A percentile compares a stretch with the other conserved stretches of the same genome.
Conservation (phyloP, 2,329 filamentous ascomycete genomes). For the Botrytis pseudocinerea region DNA sequence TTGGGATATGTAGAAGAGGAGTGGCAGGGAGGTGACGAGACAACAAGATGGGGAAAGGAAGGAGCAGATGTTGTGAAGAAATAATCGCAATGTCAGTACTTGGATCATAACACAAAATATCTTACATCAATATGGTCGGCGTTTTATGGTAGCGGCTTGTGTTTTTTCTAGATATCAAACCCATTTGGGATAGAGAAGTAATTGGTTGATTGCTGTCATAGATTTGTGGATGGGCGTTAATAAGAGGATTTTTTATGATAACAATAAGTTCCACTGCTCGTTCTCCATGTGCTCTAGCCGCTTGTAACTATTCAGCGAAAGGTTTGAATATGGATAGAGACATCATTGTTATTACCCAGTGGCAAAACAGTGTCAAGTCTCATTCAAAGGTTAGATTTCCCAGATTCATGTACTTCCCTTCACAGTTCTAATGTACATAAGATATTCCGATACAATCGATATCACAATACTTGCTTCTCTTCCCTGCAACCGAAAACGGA, state of each 20-base stretch:
- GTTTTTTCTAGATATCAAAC: neutral
- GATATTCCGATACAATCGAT: neutral
- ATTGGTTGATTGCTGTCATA: neutral
- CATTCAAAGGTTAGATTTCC: neutral
- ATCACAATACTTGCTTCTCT: neutral
- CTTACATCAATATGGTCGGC: neutral
- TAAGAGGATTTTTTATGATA: neutral
- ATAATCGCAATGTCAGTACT: neutral
- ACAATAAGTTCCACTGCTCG: neutral
- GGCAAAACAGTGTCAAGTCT: neutral
- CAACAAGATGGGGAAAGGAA: constrained; percentile 72
- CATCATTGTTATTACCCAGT: neutral
- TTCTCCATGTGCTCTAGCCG: neutral
- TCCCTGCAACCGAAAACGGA: neutral
- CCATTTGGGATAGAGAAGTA: neutral
- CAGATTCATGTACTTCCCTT: neutral
- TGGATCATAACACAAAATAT: neutral
- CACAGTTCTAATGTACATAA: neutral
- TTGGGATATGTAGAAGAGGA: constrained; percentile 83
- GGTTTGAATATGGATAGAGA: neutral
- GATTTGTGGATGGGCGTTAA: neutral
- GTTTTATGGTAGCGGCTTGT: neutral
- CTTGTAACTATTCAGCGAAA: neutral
- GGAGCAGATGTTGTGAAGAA: constrained; percentile 30
- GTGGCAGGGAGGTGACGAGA: constrained; percentile 85